Percentiles rank a stretch among this genome's conserved stretches.
These are phyloP conservation scores for Aspergillus ochraceus DNA, from an alignment of 2,329 filamentous ascomycete species.

Conservation along the genomic window DNA sequence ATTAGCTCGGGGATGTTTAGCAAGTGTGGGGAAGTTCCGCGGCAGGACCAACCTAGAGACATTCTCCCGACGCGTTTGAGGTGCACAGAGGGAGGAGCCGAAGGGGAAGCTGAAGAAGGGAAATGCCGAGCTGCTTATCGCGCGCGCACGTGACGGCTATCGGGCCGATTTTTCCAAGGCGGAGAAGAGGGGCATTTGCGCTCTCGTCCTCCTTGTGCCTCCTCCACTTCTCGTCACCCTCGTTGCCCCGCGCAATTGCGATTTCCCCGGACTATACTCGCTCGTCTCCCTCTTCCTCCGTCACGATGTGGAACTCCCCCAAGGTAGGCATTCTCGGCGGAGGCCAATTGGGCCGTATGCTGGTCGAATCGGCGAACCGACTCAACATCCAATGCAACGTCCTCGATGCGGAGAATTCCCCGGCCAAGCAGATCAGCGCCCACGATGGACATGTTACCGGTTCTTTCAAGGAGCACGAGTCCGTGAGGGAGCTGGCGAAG, in stretches of 20 bases:
- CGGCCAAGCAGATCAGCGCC: conserved; percentile 82
- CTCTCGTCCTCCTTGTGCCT: background rate
- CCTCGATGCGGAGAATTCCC: conserved; percentile 72
- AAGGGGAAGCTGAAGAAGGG: conserved; percentile 9
- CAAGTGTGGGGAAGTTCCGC: background rate
- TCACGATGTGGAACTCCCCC: conserved; percentile 40
- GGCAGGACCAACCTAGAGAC: conserved; percentile 25
- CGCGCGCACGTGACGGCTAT: conserved; percentile 22
- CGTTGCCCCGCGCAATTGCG: conserved; percentile 1
- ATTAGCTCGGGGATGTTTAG: background rate
- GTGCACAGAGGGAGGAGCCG: background rate
- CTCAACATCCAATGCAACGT: conserved; percentile 78
- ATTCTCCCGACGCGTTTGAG: conserved; percentile 20
- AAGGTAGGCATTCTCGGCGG: conserved; percentile 57
- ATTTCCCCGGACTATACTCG: background rate
- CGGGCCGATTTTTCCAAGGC: conserved; percentile 17
- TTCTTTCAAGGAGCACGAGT: conserved; percentile 80
- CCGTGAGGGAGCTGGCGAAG: conserved; percentile 76
- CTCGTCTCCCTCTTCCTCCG: background rate
- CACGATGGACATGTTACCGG: conserved; percentile 74
- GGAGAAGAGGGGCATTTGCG: conserved; percentile 17
- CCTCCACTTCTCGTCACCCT: conserved; percentile 1
- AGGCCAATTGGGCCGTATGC: conserved; percentile 88
- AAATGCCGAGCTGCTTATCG: conserved; percentile 20
- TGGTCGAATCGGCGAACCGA: conserved; percentile 79